phyloP scores from a whole-genome alignment of 225 moss, liverwort and hornwort genomes.

The Polytrichum formosum region DNA sequence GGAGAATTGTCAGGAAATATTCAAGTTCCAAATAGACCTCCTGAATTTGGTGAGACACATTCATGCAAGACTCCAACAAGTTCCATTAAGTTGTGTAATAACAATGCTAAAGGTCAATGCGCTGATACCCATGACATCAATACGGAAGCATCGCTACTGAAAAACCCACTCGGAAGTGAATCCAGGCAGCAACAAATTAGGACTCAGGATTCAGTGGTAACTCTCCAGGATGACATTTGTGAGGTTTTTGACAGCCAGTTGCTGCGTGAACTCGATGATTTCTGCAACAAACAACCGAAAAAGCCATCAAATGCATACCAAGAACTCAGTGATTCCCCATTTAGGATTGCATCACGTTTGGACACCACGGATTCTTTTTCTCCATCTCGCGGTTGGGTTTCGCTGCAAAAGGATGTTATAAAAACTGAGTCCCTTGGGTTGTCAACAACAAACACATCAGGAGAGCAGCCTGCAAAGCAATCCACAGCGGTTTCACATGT shows the following conservation, averaged over 20 bases:
- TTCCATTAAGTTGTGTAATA: conserved; percentile 7
- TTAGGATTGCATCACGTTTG: conserved; percentile 13
- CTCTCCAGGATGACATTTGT: conserved; percentile 39
- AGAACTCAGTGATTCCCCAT: conserved; percentile 19
- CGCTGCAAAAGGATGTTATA: conserved; percentile 19
- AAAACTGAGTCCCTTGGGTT: conserved; percentile 15
- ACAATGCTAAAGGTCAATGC: background rate
- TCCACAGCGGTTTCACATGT: conserved; percentile 18
- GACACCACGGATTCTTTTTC: conserved; percentile 13
- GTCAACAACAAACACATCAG: conserved; percentile 8
- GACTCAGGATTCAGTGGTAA: conserved; percentile 8
- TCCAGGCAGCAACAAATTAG: conserved; percentile 1
- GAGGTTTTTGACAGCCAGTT: conserved; percentile 68
- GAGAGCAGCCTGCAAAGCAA: conserved; percentile 12
- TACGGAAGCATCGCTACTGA: conserved; percentile 19
- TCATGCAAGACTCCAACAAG: conserved; percentile 2
- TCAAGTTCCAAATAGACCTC: conserved; percentile 3
- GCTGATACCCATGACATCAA: conserved; percentile 11
- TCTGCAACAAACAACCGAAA: conserved; percentile 30
- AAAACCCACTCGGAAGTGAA: background rate
- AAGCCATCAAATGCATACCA: conserved; percentile 6
- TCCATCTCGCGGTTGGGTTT: conserved; percentile 9
- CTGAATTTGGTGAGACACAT: conserved; percentile 11
- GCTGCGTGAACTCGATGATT: conserved; percentile 60
- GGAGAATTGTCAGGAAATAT: conserved; percentile 21